Evolutionary conservation across 139 green algal genomes (phyloP).

Genomic region (Nannochloris sp.): DNA sequence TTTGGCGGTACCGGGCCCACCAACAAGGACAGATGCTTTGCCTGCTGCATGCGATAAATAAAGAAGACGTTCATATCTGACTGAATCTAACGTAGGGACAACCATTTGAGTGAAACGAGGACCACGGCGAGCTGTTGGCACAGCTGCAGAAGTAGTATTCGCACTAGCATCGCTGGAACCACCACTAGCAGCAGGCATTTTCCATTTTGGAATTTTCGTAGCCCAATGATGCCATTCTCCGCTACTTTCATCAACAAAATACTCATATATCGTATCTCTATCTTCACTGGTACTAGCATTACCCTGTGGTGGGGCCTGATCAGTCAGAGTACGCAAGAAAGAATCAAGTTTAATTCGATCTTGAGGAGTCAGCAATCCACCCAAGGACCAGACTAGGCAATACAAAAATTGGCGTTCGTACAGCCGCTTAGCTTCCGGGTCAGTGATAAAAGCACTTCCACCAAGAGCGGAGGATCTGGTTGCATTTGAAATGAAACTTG

Average conservation of each 20-base stretch:
- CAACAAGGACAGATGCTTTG: constrained; percentile 58
- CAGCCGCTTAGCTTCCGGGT: too few species aligned
- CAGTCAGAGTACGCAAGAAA: constrained; percentile 40
- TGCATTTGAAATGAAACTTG: too few species aligned
- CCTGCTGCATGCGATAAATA: constrained; percentile 58
- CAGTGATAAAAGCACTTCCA: neutral
- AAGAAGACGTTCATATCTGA: constrained; percentile 82
- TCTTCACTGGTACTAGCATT: too few species aligned
- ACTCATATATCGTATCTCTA: constrained; percentile 6
- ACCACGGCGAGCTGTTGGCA: neutral
- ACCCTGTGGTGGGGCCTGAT: constrained; percentile 42
- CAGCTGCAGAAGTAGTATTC: too few species aligned
- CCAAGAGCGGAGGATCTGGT: too few species aligned
- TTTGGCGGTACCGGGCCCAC: constrained; percentile 88
- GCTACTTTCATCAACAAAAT: neutral
- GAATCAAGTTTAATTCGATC: constrained; percentile 68
- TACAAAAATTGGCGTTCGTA: constrained; percentile 87
- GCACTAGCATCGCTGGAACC: too few species aligned
- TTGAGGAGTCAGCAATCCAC: constrained; percentile 69
- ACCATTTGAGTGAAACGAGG: constrained; percentile 83
- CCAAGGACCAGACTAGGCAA: constrained; percentile 75
- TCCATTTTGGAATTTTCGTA: neutral
- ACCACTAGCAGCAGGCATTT: neutral
- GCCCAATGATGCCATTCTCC: neutral
- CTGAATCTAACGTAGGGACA: constrained; percentile 84